Conservation (phyloP, 805 yeast genomes). For the Suhomyces canberraensis region DNA sequence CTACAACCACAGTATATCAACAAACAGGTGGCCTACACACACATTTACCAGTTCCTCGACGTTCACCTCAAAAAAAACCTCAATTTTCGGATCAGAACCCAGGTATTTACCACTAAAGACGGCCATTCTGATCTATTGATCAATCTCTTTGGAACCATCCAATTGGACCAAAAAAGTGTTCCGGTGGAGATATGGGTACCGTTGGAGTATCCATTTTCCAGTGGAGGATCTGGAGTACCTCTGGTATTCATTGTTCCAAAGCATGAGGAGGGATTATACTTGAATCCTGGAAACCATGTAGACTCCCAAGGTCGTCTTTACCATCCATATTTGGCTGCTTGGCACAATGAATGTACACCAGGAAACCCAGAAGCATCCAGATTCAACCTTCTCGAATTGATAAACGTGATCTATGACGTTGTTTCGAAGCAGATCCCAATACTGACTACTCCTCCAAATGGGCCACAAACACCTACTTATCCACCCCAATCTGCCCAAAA, state of each 20-base stretch:
- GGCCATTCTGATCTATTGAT: constrained; percentile 63
- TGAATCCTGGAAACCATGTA: constrained; percentile 61
- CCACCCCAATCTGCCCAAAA: background rate
- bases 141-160: constrained; percentile 59
- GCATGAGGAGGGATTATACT: constrained; percentile 32
- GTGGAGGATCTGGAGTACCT: constrained; percentile 49
- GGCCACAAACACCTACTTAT: background rate
- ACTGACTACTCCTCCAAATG: background rate
- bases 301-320: constrained; percentile 71
- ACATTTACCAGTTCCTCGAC: constrained; percentile 53
- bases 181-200: constrained; percentile 81
- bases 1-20: constrained; percentile 53
- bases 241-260: constrained; percentile 59
- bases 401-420: constrained; percentile 14
- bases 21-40: constrained; percentile 59
- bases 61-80: constrained; percentile 34
- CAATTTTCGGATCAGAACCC: constrained; percentile 66
- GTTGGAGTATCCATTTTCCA: constrained; percentile 52
- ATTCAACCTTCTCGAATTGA: constrained; percentile 15
- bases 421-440: constrained; percentile 5
- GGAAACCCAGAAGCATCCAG: constrained; percentile 10
- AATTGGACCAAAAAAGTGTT: constrained; percentile 21
- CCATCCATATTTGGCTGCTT: constrained; percentile 62
- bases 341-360: constrained; percentile 36
- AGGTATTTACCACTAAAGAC: constrained; percentile 43